Evolutionary conservation across 805 yeast species (phyloP), one percentile per base, ranked within the genome.

Genomic region (Candida pini): DNA sequence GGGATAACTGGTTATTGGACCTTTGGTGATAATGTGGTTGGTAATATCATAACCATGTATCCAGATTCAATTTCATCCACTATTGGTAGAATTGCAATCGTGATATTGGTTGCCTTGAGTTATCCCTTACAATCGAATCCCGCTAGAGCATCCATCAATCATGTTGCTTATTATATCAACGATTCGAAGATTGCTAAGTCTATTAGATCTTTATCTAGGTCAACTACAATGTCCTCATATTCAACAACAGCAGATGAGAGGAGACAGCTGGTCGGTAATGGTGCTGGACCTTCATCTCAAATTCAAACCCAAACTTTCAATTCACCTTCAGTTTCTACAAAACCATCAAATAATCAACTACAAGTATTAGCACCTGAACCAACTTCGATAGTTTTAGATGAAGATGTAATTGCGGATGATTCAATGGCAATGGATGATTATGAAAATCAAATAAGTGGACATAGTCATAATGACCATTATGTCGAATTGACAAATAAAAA

Each of bases 91-190:
- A 62, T 81, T 9, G 83, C 89, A 4, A 88, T 88, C 43, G 90
- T 83, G 5, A 65, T 85, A 7, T 63, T 88, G 56, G 96, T 89
- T 17, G 69, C 81, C 44, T 68, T 87, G 36, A 82, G 92, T n/a
- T 88, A 78, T 54, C 96, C 97, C 6, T 62, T 89, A 43, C 95
- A 87, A 70, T 74, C 88, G 49, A 95, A 88, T 49, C 97, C 97
- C 0, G 85, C 94, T 20, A 69, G 96, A 46, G 80, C 83, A 2
- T 85, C 95, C 0, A 68, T 82, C 26, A 78, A 82, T 49, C 86
- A 86, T 54, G 78, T 88, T 26, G 55, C 77, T 21, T 76, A 69
- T 49, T 80, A 71, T 61, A 47, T 71, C 37, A 56, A 52, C 17
- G 54, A 41, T 31, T 39, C 48, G 17, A 40, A 41, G 25, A 29